Evolutionary conservation across 2,329 filamentous ascomycete genomes (phyloP), one percentile per base, ranked within the genome.

Genomic region (Didymella pomorum): DNA sequence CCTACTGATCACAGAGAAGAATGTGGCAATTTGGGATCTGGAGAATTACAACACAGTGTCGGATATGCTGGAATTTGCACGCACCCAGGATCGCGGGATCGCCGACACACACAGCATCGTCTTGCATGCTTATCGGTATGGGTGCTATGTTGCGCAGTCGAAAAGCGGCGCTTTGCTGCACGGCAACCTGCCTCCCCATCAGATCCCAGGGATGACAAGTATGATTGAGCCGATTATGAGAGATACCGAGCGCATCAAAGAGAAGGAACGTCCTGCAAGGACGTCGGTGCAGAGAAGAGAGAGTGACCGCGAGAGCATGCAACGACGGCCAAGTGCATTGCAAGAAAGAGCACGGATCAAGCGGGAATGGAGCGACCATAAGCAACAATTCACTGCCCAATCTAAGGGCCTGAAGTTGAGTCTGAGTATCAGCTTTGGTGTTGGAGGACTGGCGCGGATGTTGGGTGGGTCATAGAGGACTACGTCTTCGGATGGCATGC

Each of bases 111-210:
- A 63, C 2, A 55, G 54, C 29, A 63, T 76, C 0, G 52, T 54
- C 1, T 51, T 77, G 16, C 72, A 77, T 58, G 39, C 71, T 1
- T 69, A 77, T 58, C 73, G 74, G 11, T 77, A 69, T 37, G 59
- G 71, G 16, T 62, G 65, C 31, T 76, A 72, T 35, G 43, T 77
- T 10, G 62, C 66, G 2, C 65, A 70, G 26, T 63, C 63, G 1
- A 51, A 47, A 29, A 67, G 67, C 23, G 74, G 73, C 1, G 66
- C 59, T 2, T 28, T 76, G 20, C 41, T 68, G 0, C 58, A 54
- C 16, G 69, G 70, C 2, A 73, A 75, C 29, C 16, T 75, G 16
- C 74, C 74, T 5, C 59, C 61, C 9, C 71, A 71, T 31, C 57
- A 68, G 26, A 2, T 67, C 0, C 16, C 60, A 0, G 70, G 61